Conservation (phyloP, 1,284 basidiomycete genomes). For the Cryptococcus deneoformans region DNA sequence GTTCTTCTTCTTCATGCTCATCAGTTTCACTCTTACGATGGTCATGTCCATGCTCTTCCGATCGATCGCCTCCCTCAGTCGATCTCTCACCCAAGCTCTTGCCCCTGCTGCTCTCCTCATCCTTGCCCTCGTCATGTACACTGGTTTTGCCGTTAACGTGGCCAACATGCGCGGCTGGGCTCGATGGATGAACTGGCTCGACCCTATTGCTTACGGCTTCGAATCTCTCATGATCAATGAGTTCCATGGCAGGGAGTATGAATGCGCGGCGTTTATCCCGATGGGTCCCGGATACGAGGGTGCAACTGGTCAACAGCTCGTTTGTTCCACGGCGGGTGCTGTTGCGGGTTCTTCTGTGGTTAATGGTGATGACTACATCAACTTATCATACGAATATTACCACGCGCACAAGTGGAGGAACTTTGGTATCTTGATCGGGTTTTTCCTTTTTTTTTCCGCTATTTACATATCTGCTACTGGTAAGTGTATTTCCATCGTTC, state of each 20-base stretch:
- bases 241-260: conserved; percentile 44
- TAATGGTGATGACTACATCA: conserved; percentile 57
- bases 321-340: conserved; percentile 49
- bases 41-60: conserved; percentile 52
- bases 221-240: conserved; percentile 54
- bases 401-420: conserved; percentile 65
- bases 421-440: conserved; percentile 56
- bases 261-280: conserved; percentile 49
- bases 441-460: conserved; percentile 52
- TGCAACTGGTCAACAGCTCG: conserved; percentile 23
- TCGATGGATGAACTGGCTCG: conserved; percentile 54
- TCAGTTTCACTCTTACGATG: conserved; percentile 33
- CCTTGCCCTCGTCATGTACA: conserved; percentile 50
- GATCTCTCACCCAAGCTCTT: conserved; percentile 43
- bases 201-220: conserved; percentile 51
- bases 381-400: conserved; percentile 60
- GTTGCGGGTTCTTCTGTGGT: conserved; percentile 43
- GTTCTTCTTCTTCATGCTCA: conserved; percentile 3
- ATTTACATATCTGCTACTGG: conserved; percentile 55
- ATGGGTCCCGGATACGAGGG: conserved; percentile 44
- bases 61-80: conserved; percentile 16
- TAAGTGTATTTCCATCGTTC: conserved; percentile 5
- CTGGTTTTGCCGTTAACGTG: conserved; percentile 45
- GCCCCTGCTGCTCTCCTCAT: conserved; percentile 50
- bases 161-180: conserved; percentile 50